Conservation (phyloP, 139 green algal genomes). For the Pedinophyceae sp. region DNA sequence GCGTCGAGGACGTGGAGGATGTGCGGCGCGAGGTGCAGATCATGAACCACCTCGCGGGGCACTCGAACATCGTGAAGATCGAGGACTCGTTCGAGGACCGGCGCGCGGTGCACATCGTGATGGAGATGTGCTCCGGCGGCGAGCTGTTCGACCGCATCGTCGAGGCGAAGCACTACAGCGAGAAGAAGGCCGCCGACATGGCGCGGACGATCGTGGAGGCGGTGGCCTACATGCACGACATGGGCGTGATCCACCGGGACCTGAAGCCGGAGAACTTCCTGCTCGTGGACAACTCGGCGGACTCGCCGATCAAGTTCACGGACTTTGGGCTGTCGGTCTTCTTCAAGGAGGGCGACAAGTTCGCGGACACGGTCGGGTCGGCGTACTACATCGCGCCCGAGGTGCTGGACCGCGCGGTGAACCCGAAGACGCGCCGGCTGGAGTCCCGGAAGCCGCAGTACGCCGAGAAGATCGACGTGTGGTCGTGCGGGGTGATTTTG, state of each 20-base stretch:
- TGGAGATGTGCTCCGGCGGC: conserved; percentile 82
- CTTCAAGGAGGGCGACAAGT: conserved; percentile 71
- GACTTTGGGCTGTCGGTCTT: conserved; percentile 88
- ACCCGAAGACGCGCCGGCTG: neutral
- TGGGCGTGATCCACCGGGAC: conserved; percentile 73
- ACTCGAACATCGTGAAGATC: conserved; percentile 4
- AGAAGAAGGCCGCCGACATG: conserved; percentile 63
- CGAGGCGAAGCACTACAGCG: conserved; percentile 56
- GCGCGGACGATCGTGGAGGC: conserved; percentile 77
- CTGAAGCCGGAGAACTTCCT: conserved; percentile 94
- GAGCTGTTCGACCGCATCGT: conserved; percentile 97
- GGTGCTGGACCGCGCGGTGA: conserved; percentile 22
- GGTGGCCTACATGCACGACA: conserved; percentile 80
- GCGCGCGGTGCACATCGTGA: conserved; percentile 38
- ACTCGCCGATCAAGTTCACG: conserved; percentile 69
- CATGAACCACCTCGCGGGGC: conserved; percentile 37
- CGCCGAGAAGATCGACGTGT: conserved; percentile 76
- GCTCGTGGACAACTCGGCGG: conserved; percentile 42
- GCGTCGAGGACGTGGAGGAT: conserved; percentile 62
- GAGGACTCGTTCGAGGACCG: conserved; percentile 19
- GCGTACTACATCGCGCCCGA: conserved; percentile 94
- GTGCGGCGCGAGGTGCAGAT: conserved; percentile 59
- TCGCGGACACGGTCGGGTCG: conserved; percentile 62
- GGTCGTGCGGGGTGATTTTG: conserved; percentile 83
- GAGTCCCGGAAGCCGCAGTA: conserved; percentile 29